Evolutionary conservation across 768 basidiomycete species (phyloP).

Genomic region (Trichaptum fuscoviolaceum): DNA sequence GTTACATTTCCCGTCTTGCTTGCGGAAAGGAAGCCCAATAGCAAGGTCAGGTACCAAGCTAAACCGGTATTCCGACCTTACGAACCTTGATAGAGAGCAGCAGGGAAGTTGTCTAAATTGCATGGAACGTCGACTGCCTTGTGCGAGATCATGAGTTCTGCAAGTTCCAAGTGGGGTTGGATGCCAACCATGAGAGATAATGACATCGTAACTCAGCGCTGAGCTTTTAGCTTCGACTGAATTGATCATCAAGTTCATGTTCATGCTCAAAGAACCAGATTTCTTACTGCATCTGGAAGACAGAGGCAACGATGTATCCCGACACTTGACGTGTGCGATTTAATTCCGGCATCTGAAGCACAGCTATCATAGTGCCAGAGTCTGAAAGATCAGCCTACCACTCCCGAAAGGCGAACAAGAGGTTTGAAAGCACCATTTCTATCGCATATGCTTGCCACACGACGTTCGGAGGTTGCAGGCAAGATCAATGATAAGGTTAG

Average conservation of each 20-base stretch:
- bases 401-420: too few species aligned
- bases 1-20: not conserved
- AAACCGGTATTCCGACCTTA: not conserved
- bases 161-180: not conserved
- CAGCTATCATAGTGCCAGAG: not conserved
- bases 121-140: not conserved
- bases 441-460: too few species aligned
- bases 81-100: not conserved
- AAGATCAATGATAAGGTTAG: too few species aligned
- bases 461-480: too few species aligned
- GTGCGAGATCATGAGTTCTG: not conserved
- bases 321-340: not conserved
- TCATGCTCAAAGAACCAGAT: not conserved
- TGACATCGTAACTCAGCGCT: not conserved
- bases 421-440: too few species aligned
- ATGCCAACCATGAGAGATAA: not conserved
- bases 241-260: not conserved
- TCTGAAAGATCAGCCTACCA: too few species aligned
- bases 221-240: too few species aligned
- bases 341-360: not conserved
- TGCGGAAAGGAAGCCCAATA: not conserved
- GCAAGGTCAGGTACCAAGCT: not conserved
- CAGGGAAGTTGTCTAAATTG: not conserved
- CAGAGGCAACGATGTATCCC: not conserved
- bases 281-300: not conserved